phyloP scores from a whole-genome alignment of 2,329 filamentous ascomycete species.

The Trichoderma gracile region DNA sequence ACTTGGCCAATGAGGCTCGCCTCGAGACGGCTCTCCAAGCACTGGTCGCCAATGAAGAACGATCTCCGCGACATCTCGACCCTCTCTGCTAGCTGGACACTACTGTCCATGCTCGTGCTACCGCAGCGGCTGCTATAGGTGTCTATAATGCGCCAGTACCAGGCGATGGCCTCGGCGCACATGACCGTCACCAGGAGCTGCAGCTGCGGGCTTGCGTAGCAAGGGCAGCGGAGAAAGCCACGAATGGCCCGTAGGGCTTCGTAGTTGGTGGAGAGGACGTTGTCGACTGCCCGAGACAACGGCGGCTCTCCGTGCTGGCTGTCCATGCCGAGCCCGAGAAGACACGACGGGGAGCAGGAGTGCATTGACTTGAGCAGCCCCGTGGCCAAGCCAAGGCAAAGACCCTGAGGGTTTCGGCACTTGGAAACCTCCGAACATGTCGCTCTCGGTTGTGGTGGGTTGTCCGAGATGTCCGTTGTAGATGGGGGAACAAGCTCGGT shows the following conservation, averaged over 20 bases:
- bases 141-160: slow-evolving; percentile 12
- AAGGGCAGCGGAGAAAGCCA: slow-evolving; percentile 8
- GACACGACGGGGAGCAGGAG: neutral
- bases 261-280: slow-evolving; percentile 1
- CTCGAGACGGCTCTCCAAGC: neutral
- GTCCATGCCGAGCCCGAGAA: neutral
- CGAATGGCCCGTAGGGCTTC: neutral
- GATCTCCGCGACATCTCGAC: neutral
- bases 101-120: neutral
- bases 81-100: neutral
- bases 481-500: neutral
- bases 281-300: neutral
- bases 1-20: neutral
- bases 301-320: neutral
- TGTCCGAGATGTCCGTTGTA: neutral
- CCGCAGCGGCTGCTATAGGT: neutral
- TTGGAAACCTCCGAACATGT: neutral
- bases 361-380: slow-evolving; percentile 9
- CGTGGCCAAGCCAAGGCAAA: slow-evolving; percentile 1
- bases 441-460: neutral
- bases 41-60: neutral
- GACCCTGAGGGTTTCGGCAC: neutral
- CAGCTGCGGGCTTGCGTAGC: neutral
- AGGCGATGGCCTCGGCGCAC: slow-evolving; percentile 3
- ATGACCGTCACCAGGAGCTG: neutral